phyloP scores from a whole-genome alignment of 192 early-diverging fungal species.

The Dissophora globulifera region DNA sequence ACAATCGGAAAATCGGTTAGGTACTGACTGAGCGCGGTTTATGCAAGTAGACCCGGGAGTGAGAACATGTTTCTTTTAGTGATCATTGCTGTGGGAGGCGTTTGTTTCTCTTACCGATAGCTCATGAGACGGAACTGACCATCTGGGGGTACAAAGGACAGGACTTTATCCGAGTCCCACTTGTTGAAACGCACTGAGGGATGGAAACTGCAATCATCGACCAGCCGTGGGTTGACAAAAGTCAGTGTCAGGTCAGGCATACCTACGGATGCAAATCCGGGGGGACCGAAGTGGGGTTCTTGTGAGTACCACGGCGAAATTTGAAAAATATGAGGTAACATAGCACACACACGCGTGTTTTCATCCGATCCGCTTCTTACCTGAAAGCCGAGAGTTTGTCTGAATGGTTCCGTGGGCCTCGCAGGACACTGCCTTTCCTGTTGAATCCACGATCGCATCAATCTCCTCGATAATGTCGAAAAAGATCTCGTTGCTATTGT shows the following conservation, averaged over 20 bases:
- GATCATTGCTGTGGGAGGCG: no score
- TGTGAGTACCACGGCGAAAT: no score
- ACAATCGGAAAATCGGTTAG: neutral
- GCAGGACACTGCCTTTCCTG: constrained; percentile 76
- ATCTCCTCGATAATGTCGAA: constrained; percentile 93
- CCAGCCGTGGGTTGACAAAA: constrained; percentile 72
- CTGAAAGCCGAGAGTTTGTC: constrained; percentile 82
- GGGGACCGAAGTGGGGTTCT: no score
- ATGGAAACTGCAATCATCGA: constrained; percentile 91
- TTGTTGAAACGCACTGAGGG: constrained; percentile 86
- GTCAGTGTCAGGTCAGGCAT: constrained; percentile 91
- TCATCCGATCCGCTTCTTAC: constrained; percentile 57
- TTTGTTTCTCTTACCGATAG: constrained; percentile 72
- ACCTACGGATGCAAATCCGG: no score
- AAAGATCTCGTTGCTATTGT: constrained; percentile 93
- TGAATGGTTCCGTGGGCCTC: constrained; percentile 84
- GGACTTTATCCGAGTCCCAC: constrained; percentile 80
- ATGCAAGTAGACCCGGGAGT: no score
- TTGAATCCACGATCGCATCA: constrained; percentile 83
- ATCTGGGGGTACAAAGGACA: constrained; percentile 96
- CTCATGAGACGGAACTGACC: constrained; percentile 89
- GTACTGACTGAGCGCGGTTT: no score
- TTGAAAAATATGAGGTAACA: no score
- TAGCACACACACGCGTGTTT: no score
- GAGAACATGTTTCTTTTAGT: no score